Conservation (phyloP, 345 rosid species). For the Ceriops tagal region DNA sequence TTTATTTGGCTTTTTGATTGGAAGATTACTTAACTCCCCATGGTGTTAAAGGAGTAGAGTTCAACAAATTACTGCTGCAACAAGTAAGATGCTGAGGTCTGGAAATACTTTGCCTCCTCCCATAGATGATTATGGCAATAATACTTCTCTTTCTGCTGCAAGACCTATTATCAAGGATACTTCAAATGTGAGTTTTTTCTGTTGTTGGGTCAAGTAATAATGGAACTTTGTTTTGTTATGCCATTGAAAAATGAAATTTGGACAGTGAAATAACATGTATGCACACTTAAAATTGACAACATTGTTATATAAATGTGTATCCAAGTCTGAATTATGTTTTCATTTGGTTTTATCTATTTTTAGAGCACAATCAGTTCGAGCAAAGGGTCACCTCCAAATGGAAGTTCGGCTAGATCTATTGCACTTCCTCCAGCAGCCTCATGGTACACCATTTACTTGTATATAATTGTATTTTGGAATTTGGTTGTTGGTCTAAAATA, state of each 20-base stretch:
- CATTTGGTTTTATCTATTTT: conserved; percentile 11
- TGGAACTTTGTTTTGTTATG: background rate
- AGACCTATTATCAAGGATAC: conserved; percentile 46
- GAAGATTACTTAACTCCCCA: conserved; percentile 27
- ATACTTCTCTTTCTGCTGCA: conserved; percentile 40
- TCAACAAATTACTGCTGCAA: conserved; percentile 68
- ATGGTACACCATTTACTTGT: conserved; percentile 44
- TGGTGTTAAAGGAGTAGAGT: conserved; percentile 60
- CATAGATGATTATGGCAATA: conserved; percentile 51
- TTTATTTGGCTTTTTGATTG: conserved; percentile 1
- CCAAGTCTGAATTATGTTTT: background rate
- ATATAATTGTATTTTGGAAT: background rate
- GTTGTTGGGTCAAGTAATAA: background rate
- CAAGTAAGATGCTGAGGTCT: conserved; percentile 46
- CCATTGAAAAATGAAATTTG: background rate
- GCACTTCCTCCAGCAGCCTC: conserved; percentile 88
- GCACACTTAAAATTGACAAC: background rate
- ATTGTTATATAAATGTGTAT: background rate
- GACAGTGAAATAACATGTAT: background rate
- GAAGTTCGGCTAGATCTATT: conserved; percentile 47
- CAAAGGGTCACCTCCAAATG: conserved; percentile 61
- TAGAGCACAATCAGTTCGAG: conserved; percentile 39
- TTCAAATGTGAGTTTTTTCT: conserved; percentile 53
- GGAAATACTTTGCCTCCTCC: conserved; percentile 84
- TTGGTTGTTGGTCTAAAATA: conserved; percentile 16